Evolutionary conservation across 768 basidiomycete genomes (phyloP).

Genomic region (Serpula lacrymans): DNA sequence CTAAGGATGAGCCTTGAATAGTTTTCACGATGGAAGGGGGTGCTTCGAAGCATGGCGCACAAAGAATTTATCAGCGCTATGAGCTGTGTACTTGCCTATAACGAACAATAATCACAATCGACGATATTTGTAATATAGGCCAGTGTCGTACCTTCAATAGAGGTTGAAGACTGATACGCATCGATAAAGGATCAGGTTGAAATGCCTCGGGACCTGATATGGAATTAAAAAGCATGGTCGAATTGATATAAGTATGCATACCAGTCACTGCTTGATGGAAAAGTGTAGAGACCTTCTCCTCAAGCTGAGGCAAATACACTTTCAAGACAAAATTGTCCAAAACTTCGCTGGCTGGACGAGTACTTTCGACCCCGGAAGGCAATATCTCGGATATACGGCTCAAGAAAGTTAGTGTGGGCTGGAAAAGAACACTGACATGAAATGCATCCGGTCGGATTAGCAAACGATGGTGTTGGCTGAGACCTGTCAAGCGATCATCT

Average conservation of each 20-base stretch:
- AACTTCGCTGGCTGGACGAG: constrained; percentile 64
- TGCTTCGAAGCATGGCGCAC: constrained; percentile 85
- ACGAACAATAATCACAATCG: neutral
- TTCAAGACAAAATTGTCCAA: constrained; percentile 92
- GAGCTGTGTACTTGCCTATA: constrained; percentile 75
- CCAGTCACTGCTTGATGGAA: constrained; percentile 85
- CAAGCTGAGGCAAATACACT: constrained; percentile 90
- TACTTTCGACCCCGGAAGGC: constrained; percentile 67
- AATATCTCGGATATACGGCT: constrained; percentile 67
- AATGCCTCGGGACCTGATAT: constrained; percentile 78
- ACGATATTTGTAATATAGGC: neutral
- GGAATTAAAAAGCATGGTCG: constrained; percentile 2
- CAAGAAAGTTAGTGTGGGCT: constrained; percentile 86
- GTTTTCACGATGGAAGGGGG: constrained; percentile 93
- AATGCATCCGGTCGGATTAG: constrained; percentile 91
- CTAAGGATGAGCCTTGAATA: constrained; percentile 92
- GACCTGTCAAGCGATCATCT: constrained; percentile 72
- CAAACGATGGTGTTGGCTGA: constrained; percentile 77
- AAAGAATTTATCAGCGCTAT: constrained; percentile 90
- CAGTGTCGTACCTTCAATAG: constrained; percentile 62
- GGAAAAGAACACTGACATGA: constrained; percentile 92
- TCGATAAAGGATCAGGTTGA: constrained; percentile 71
- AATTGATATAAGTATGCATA: constrained; percentile 26
- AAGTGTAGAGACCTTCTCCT: constrained; percentile 85
- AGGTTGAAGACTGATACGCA: constrained; percentile 63